Percentiles rank a stretch among this genome's conserved stretches.
phyloP scores from a whole-genome alignment of 495 filamentous ascomycete species.

The Pyrenopolyporus hunteri region DNA sequence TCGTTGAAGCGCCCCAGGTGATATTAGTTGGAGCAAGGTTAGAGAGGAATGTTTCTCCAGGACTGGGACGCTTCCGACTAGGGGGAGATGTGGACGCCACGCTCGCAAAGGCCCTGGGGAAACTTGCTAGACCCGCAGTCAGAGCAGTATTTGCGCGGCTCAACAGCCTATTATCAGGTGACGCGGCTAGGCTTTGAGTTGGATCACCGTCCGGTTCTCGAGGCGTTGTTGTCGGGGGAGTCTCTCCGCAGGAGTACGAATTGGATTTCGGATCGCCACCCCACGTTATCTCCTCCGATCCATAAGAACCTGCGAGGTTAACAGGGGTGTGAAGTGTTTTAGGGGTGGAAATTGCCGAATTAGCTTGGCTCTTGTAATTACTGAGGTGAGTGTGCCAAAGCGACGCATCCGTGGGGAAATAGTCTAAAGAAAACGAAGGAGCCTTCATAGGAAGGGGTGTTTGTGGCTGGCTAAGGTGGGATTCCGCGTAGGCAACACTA shows the following conservation, averaged over 20 bases:
- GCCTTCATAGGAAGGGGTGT: constrained; percentile 68
- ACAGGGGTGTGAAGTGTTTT: constrained; percentile 63
- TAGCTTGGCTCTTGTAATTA: constrained; percentile 49
- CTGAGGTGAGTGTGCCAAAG: constrained; percentile 52
- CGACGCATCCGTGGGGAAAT: constrained; percentile 67
- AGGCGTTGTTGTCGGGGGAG: constrained; percentile 61
- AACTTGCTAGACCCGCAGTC: constrained; percentile 68
- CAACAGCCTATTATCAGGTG: constrained; percentile 65
- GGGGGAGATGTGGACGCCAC: constrained; percentile 76
- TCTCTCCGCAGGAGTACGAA: constrained; percentile 67
- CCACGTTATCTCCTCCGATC: constrained; percentile 61
- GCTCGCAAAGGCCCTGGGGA: constrained; percentile 74
- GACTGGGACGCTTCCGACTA: constrained; percentile 69
- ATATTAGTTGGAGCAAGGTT: constrained; percentile 63
- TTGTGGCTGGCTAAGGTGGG: constrained; percentile 54
- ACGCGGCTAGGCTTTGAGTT: constrained; percentile 72
- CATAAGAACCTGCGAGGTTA: constrained; percentile 64
- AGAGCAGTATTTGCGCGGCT: constrained; percentile 63
- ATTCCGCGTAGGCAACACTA: constrained; percentile 54
- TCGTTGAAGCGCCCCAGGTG: constrained; percentile 69
- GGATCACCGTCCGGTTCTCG: constrained; percentile 45
- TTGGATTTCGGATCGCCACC: constrained; percentile 55
- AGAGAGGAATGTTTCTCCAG: constrained; percentile 68
- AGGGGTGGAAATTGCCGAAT: constrained; percentile 61
- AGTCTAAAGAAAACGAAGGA: constrained; percentile 70